phyloP scores from a whole-genome alignment of 83 land plant genomes.

The Thuja plicata region DNA sequence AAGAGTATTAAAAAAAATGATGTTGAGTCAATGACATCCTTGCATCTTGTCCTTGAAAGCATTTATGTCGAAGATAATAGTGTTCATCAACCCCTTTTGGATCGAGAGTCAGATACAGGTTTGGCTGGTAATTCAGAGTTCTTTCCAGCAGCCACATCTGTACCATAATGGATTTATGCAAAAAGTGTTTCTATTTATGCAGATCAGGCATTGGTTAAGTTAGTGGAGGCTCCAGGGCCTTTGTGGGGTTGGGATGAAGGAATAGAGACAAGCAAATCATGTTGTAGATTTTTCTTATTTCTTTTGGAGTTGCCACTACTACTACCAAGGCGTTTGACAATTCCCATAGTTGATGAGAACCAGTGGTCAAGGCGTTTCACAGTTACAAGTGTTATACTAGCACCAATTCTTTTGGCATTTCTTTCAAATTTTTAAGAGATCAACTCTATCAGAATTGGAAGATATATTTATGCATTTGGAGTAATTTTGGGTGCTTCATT shows the following conservation, averaged over 20 bases:
- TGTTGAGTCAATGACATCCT: neutral
- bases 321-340: constrained; percentile 62
- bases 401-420: constrained; percentile 42
- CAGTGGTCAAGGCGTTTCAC: constrained; percentile 58
- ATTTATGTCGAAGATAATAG: constrained; percentile 4
- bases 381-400: constrained; percentile 35
- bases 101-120: constrained; percentile 16
- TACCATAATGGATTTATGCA: constrained; percentile 41
- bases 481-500: constrained; percentile 30
- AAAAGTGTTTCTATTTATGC: constrained; percentile 36
- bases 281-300: constrained; percentile 4
- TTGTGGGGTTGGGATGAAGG: constrained; percentile 62
- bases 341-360: constrained; percentile 48
- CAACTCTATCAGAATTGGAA: constrained; percentile 5
- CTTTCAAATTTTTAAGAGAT: constrained; percentile 28
- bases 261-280: neutral
- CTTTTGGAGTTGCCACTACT: constrained; percentile 35
- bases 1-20: neutral
- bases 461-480: constrained; percentile 14
- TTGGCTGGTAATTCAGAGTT: neutral
- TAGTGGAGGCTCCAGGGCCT: constrained; percentile 23
- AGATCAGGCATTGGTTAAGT: constrained; percentile 26
- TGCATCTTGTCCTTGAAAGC: neutral
- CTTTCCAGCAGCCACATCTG: neutral
- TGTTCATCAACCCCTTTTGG: constrained; percentile 23